Evolutionary conservation across 768 basidiomycete species (phyloP).

Genomic region (Russula sp.): DNA sequence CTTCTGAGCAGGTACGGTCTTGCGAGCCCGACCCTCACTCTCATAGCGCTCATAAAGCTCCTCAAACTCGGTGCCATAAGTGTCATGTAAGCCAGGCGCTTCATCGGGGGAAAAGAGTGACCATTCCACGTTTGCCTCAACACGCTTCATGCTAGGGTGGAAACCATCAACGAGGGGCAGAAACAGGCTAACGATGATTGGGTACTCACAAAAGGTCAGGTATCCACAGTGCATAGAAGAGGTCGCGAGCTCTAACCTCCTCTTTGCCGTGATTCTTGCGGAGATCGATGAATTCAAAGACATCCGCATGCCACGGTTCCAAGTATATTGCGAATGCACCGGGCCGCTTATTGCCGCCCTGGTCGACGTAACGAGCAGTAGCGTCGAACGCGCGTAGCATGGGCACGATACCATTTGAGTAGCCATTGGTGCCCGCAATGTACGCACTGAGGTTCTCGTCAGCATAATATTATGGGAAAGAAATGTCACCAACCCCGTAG

Average conservation of each 20-base stretch:
- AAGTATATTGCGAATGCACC: constrained; percentile 98
- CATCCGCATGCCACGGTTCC: constrained; percentile 97
- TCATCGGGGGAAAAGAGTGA: constrained; percentile 98
- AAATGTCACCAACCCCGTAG: constrained; percentile 63
- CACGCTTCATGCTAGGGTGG: constrained; percentile 82
- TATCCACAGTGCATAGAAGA: constrained; percentile 98
- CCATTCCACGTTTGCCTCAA: constrained; percentile 87
- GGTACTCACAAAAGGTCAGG: constrained; percentile 83
- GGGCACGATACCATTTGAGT: constrained; percentile 97
- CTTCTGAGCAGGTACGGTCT: constrained; percentile 89
- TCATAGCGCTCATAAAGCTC: constrained; percentile 83
- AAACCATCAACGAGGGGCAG: not conserved
- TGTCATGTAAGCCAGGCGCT: constrained; percentile 84
- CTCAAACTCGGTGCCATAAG: constrained; percentile 87
- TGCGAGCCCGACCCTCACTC: constrained; percentile 78
- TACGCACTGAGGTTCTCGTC: constrained; percentile 59
- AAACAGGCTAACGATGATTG: not conserved
- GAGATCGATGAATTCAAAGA: constrained; percentile 96
- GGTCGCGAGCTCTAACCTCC: constrained; percentile 90
- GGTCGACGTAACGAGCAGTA: constrained; percentile 97
- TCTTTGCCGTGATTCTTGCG: constrained; percentile 99
- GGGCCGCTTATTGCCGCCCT: constrained; percentile 98
- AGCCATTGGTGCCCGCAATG: constrained; percentile 98
- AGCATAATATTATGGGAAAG: not conserved
- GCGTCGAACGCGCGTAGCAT: constrained; percentile 99